Evolutionary conservation across 148 eudicot genomes (phyloP).

Genomic region (Gaultheria prostrata): DNA sequence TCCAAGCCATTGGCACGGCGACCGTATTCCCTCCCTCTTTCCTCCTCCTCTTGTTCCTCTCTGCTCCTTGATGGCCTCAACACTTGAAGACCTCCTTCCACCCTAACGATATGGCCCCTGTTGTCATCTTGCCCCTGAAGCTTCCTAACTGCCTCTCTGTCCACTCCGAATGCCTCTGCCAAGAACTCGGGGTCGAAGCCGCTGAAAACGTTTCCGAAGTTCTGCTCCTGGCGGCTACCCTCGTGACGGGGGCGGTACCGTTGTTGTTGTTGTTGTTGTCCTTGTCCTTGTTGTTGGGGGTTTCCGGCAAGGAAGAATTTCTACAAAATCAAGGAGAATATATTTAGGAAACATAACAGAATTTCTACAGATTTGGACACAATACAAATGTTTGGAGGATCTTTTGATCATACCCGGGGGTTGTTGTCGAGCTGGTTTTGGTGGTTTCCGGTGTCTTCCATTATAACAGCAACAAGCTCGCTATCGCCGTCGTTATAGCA

Average conservation of each 20-base stretch:
- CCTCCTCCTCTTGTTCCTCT: slow-evolving; percentile 6
- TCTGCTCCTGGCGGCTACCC: neutral
- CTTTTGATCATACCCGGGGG: slow-evolving; percentile 45
- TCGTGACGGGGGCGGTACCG: neutral
- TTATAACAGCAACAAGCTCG: slow-evolving; percentile 40
- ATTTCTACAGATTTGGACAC: neutral
- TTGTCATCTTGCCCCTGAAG: slow-evolving; percentile 44
- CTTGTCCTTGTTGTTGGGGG: slow-evolving; percentile 43
- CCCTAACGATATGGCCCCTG: slow-evolving; percentile 58
- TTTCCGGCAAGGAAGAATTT: slow-evolving; percentile 73
- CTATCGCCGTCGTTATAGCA: slow-evolving; percentile 61
- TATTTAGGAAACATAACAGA: neutral
- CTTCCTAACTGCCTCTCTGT: slow-evolving; percentile 41
- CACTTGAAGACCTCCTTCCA: slow-evolving; percentile 46
- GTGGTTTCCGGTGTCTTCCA: slow-evolving; percentile 45
- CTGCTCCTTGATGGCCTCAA: slow-evolving; percentile 40
- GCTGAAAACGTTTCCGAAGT: slow-evolving; percentile 47
- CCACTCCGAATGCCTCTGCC: slow-evolving; percentile 51
- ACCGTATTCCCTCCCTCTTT: slow-evolving; percentile 7
- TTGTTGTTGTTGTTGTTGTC: neutral
- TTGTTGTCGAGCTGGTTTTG: slow-evolving; percentile 73
- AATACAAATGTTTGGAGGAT: neutral
- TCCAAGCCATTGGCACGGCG: slow-evolving; percentile 50
- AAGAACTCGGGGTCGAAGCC: slow-evolving; percentile 38
- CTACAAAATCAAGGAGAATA: slow-evolving; percentile 25